Evolutionary conservation across 495 filamentous ascomycete species (phyloP).

Genomic region (Rhizodiscina lignyota): DNA sequence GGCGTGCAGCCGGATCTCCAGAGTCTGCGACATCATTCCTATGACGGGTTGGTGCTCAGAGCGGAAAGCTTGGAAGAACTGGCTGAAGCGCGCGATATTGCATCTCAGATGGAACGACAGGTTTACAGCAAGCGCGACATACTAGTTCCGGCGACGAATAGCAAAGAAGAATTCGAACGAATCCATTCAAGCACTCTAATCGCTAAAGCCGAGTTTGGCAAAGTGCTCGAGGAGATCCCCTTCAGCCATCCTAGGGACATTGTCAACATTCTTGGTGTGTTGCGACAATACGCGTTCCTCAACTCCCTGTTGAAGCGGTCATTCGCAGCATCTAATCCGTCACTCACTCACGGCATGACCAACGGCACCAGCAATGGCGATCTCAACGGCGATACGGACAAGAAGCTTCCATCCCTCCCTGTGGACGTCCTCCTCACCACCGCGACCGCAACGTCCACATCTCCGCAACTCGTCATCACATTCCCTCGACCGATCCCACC

Average conservation of each 20-base stretch:
- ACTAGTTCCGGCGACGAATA: constrained; percentile 18
- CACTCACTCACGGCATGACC: too few relatives aligned
- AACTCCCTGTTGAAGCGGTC: constrained; percentile 12
- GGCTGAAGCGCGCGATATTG: constrained; percentile 23
- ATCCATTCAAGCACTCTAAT: constrained; percentile 54
- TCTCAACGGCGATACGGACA: too few relatives aligned
- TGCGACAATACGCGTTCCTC: constrained; percentile 21
- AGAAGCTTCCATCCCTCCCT: too few relatives aligned
- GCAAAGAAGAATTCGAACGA: constrained; percentile 26
- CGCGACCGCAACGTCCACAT: too few relatives aligned
- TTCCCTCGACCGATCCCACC: too few relatives aligned
- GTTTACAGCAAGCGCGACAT: too few relatives aligned
- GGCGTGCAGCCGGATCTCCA: constrained; percentile 37
- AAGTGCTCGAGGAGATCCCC: constrained; percentile 50
- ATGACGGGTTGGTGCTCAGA: constrained; percentile 46
- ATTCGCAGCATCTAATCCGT: constrained; percentile 7
- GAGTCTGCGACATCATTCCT: constrained; percentile 34
- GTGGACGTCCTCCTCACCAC: too few relatives aligned
- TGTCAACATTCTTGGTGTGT: constrained; percentile 48
- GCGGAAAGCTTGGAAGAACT: constrained; percentile 4
- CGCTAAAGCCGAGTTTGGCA: constrained; percentile 51
- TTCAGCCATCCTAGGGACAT: constrained; percentile 83
- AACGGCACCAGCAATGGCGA: too few relatives aligned
- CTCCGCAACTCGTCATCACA: too few relatives aligned
- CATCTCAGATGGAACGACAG: constrained; percentile 18